Conservation (phyloP, 768 basidiomycete genomes). For the Glaciozyma martinii region DNA sequence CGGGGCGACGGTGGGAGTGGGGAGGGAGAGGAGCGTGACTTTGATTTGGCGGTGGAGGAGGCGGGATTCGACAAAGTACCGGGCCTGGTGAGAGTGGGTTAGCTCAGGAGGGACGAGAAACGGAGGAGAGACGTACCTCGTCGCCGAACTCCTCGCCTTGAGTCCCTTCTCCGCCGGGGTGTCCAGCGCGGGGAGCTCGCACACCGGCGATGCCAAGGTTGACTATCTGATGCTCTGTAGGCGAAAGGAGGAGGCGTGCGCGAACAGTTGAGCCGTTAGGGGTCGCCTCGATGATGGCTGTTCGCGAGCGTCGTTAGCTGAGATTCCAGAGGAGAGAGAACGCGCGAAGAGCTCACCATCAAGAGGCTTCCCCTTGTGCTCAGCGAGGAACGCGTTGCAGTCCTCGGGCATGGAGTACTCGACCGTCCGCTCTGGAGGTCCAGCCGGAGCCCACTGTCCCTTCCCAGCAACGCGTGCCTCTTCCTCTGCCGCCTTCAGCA, state of each 20-base stretch:
- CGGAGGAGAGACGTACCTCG: conserved; percentile 79
- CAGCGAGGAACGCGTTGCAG: conserved; percentile 74
- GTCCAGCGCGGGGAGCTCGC: conserved; percentile 58
- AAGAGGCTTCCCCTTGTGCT: conserved; percentile 83
- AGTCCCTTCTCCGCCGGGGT: conserved; percentile 42
- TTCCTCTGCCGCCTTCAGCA: conserved; percentile 61
- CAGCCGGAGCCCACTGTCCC: conserved; percentile 15
- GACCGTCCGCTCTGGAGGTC: conserved; percentile 56
- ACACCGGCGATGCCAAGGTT: conserved; percentile 72
- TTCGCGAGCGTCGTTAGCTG: neutral
- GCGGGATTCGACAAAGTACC: conserved; percentile 81
- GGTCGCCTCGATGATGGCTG: conserved; percentile 88
- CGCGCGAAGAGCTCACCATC: conserved; percentile 53
- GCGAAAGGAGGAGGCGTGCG: conserved; percentile 75
- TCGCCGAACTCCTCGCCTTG: conserved; percentile 59
- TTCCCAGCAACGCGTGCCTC: conserved; percentile 51
- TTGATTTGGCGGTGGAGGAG: conserved; percentile 70
- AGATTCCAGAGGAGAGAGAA: conserved; percentile 9
- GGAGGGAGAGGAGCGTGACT: conserved; percentile 69
- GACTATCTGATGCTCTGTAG: conserved; percentile 79
- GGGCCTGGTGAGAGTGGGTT: conserved; percentile 58
- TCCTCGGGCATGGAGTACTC: conserved; percentile 82
- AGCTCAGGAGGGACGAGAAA: conserved; percentile 34
- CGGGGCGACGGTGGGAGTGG: conserved; percentile 56
- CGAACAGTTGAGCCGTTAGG: conserved; percentile 86